Base-by-base conservation (phyloP, 169 alveolate genomes). In the Eimeria praecox region DNA sequence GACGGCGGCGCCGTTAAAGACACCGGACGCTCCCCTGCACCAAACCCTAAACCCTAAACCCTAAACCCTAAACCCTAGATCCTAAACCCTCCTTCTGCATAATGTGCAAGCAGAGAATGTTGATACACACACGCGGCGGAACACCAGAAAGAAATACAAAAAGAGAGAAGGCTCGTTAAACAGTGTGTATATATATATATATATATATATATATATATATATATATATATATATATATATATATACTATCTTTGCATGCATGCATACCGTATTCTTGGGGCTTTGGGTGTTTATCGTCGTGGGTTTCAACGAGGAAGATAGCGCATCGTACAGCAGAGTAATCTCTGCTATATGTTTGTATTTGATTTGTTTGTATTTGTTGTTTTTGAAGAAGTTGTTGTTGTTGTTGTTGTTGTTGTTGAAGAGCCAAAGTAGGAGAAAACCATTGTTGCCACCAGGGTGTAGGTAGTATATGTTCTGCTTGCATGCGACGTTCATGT, bases 301-400 rank as follows among this genome's bases (percentile, higher is more conserved):
- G 92, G 30, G 73, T 92, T 52, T 92, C 95, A 59, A 92, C 92
- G 6, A 92, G 73, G 73, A 56, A 75, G 59, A 92, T 69, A 18
- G 92, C 87, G 56, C 49, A 56, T 46, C 95, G 62, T 5, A 75
- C 71, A 40, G 87, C 56, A 3, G 56, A 30, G 30, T 38, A 77
- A 38, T 40, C 52, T 27, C 44, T 38, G 18, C n/a, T 30, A 27
- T n/a, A 71, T 44, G 44, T 3, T 27, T 71, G 8, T 33, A 30
- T 71, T 27, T 71, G 59, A 6, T 9, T 56, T 56, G 20, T 14
- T 16, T 56, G 8, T 20, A 14, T 56, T 56, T 56, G 6, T 20
- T 30, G 44, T 69, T n/a, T 35, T 69, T 69, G 44, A 10, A 6
- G 66, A 3, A n/a, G 80, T 5, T 30, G 40, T 3, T 30, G 30